These are phyloP conservation scores for Colletotrichum sublineola DNA, from an alignment of 2,329 filamentous ascomycete species.

Conservation along the genomic window DNA sequence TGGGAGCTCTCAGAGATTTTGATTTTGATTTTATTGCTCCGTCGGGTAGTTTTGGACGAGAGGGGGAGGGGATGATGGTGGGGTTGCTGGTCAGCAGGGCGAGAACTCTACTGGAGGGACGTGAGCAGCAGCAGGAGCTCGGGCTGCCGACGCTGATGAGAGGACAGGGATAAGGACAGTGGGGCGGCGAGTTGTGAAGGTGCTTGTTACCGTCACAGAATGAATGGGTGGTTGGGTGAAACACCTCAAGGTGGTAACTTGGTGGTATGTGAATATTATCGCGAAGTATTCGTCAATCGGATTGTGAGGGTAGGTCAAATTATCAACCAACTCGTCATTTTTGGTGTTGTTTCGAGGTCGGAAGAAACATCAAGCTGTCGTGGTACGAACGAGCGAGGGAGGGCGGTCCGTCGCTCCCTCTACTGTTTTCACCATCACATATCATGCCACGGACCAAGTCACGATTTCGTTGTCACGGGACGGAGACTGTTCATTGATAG, in stretches of 20 bases:
- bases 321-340: neutral
- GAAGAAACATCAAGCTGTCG: neutral
- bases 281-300: neutral
- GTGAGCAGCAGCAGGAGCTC: conserved; percentile 8
- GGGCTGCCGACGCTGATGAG: conserved; percentile 6
- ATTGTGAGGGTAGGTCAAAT: neutral
- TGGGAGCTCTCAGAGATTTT: conserved; percentile 47
- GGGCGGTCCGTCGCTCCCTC: neutral
- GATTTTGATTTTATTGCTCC: conserved; percentile 40
- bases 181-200: conserved; percentile 35
- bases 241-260: conserved; percentile 36
- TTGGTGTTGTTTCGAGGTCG: neutral
- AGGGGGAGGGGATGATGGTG: conserved; percentile 47
- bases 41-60: conserved; percentile 46
- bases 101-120: conserved; percentile 12
- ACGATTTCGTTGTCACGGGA: neutral
- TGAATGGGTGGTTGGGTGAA: conserved; percentile 26
- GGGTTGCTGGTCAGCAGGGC: conserved; percentile 19
- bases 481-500: neutral
- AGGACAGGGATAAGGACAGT: conserved; percentile 28
- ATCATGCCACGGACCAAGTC: conserved; percentile 16
- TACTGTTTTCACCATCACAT: conserved; percentile 7
- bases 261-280: conserved; percentile 6
- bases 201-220: conserved; percentile 33
- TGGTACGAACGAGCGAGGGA: no score